Evolutionary conservation across 2,329 filamentous ascomycete species (phyloP), one percentile per base, ranked within the genome.

Genomic region (Biscogniauxia marginata): DNA sequence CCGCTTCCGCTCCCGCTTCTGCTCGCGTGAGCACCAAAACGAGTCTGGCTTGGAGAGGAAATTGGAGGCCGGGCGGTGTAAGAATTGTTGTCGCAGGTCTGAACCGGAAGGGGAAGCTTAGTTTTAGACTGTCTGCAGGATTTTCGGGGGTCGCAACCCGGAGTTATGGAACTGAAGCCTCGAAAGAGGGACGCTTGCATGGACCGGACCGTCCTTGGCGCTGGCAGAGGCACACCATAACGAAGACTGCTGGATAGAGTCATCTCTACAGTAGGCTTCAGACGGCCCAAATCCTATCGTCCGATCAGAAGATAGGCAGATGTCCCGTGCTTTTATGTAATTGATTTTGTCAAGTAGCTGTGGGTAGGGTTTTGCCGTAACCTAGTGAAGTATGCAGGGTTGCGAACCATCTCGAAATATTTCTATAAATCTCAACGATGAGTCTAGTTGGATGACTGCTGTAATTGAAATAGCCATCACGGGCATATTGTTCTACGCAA

Each of bases 91-190:
- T 56, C 49, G 23, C 53, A 16, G 7, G 48, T 47, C 52, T 57
- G 58, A 43, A 53, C 30, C 59, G 52, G 56, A 55, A 53, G 53
- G 50, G 49, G 56, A 47, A 53, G 52, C 43, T 58, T 30, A 55
- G 50, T 46, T 34, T 48, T 55, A 51, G 49, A 49, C 23, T 53
- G 54, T 44, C 50, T 63, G 62, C 62, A 67, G 56, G 61, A 55
- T 65, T 64, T 65, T 65, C 56, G 58, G 56, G 56, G 58, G 58
- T 60, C 55, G 61, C 44, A 63, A 64, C 59, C 61, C 63, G 65
- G 66, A 57, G 58, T 49, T 52, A 47, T 39, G 52, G 34, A 50
- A 43, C 24, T 21, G 30, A 20, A 46, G 16, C n/a, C n/a, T n/a
- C n/a, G n/a, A n/a, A n/a, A n/a, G n/a, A n/a, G n/a, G n/a, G n/a